Base-by-base conservation (phyloP, 495 filamentous ascomycete genomes). In the Articulospora tetracladia region DNA sequence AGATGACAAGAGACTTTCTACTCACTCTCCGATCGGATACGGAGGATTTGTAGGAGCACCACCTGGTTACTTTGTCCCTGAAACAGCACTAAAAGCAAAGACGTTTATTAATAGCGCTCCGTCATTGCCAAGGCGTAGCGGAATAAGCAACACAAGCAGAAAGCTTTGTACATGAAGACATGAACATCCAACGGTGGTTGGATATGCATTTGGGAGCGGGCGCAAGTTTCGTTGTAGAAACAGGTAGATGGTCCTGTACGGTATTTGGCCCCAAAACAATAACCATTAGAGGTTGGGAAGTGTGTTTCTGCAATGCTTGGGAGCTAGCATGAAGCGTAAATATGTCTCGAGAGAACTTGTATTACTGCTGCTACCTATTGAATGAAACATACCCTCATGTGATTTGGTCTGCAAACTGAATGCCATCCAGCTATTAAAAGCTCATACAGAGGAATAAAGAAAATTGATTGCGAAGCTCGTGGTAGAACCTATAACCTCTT, bases 1-100 rank as follows among this genome's bases (percentile, higher is more conserved):
- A 98, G 74, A 69, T 98, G 52, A 92, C 89, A 25, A 81, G 94
- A 60, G 94, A 98, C 74, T 87, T 96, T 69, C 71, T 97, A 19
- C 77, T 93, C 30, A 74, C 72, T 8, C 62, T 92, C 53, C 80
- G 76, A 47, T 59, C 66, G 15, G 72, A 79, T 55, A 72, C 71
- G 0, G 58, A 68, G 13, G 73, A 77, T 23, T 17, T 51, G 22
- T 44, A 44, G 17, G 8, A 3, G 39, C 11, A 19, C 3, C 39
- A 8, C n/a, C 11, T 15, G 10, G 17, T 15, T 44, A 32, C 13
- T 32, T 32, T 32, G 30, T 32, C 11, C 15, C n/a, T 44, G 39
- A 19, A 44, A 44, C 39, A 44, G 39, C n/a, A n/a, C 39, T 3
- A 34, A 44, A 44, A 19, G 8, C 10, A 7, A 17, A 19, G 11